Evolutionary conservation across 2,329 filamentous ascomycete genomes (phyloP), one percentile per base, ranked within the genome.

Genomic region (Penicillium sp.): DNA sequence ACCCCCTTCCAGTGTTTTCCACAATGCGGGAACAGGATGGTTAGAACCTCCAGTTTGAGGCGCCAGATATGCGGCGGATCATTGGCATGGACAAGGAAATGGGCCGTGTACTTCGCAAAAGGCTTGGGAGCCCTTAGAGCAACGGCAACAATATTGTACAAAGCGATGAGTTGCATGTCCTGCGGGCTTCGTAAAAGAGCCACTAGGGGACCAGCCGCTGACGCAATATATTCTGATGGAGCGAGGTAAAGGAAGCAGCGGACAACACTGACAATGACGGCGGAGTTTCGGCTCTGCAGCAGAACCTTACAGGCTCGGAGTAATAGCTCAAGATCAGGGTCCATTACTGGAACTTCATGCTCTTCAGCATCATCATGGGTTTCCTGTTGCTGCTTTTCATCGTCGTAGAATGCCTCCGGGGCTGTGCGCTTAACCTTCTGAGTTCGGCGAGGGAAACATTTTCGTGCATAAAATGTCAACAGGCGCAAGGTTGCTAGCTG

Each of bases 121-220:
- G 88, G 83, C 37, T 83, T 79, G 0, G 94, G 91, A 16, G 85
- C 81, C 28, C 82, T 78, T 11, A 97, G 80, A 67, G 90, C 94
- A 42, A 99, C 89, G n/a, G 91, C 89, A 11, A 97, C 91, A 56
- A 97, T 92, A 70, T 97, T 97, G 79, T 93, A 93, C 17, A 99
- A 82, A 1, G 91, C 92, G 37, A 96, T 84, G 68, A 95, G 88
- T 69, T 96, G 88, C 49, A 96, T 91, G 69, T 97, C 93, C 57
- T 89, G 85, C 0, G 91, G 86, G 12, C 90, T 88, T 54, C 94
- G 86, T 55, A 99, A 79, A 31, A 99, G 83, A 16, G 93, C 91
- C 19, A 97, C 82, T 26, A 99, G 77, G 0, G 94, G 93, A 0
- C 93, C 92, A 54, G 96, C 84, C 7, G 91, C 87, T 22, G 82